These are phyloP conservation scores for Plectosphaerella sp. DNA, from an alignment of 2,329 filamentous ascomycete genomes.

Conservation along the genomic window DNA sequence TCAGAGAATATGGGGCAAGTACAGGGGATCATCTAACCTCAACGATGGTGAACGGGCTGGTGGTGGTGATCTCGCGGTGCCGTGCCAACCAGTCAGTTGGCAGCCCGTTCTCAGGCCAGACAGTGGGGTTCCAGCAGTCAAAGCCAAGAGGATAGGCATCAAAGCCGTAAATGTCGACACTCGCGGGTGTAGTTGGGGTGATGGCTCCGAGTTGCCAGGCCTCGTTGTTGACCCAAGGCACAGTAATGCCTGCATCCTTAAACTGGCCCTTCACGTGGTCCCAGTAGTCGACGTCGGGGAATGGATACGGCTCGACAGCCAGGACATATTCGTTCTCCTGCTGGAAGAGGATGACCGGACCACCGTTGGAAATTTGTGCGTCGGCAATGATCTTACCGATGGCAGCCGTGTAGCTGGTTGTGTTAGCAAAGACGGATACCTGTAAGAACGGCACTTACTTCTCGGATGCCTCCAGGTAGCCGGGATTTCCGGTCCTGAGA, in stretches of 20 bases:
- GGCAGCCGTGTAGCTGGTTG: constrained; percentile 46
- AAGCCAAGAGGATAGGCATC: constrained; percentile 41
- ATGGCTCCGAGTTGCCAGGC: constrained; percentile 33
- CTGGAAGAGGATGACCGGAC: constrained; percentile 66
- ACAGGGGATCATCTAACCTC: constrained; percentile 31
- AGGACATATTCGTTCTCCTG: constrained; percentile 63
- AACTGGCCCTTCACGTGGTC: constrained; percentile 61
- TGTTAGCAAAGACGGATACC: too few species aligned
- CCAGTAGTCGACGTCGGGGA: constrained; percentile 63
- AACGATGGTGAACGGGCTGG: constrained; percentile 59
- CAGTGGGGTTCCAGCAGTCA: constrained; percentile 39
- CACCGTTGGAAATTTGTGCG: constrained; percentile 70
- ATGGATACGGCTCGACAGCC: constrained; percentile 30
- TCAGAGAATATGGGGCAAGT: neutral
- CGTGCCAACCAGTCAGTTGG: constrained; percentile 52
- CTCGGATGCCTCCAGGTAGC: constrained; percentile 57
- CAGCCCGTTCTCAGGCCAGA: constrained; percentile 54
- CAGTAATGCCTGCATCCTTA: constrained; percentile 57
- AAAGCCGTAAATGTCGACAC: constrained; percentile 43
- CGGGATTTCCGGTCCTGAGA: constrained; percentile 51
- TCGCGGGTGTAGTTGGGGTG: constrained; percentile 11
- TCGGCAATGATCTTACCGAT: constrained; percentile 59
- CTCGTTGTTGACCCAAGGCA: constrained; percentile 69
- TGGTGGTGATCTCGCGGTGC: constrained; percentile 59
- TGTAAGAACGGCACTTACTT: constrained; percentile 32